Evolutionary conservation across 1,139 yeast species (phyloP).

Genomic region (Entelexis sorbosivorans): DNA sequence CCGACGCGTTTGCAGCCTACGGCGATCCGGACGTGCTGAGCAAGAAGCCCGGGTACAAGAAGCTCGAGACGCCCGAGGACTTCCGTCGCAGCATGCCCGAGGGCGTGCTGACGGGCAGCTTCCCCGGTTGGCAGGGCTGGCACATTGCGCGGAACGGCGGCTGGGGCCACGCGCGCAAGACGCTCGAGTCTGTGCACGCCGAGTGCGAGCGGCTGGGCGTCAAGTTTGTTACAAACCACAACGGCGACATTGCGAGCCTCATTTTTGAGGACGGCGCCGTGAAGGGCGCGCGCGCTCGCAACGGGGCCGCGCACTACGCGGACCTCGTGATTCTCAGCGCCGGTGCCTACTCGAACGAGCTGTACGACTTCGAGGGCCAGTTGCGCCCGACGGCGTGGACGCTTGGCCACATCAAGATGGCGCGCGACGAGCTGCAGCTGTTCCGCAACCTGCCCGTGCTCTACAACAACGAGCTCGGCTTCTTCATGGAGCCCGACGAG

Average conservation of each 20-base stretch:
- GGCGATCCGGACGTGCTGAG: background rate
- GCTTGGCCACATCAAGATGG: conserved; percentile 2
- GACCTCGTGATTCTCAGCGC: background rate
- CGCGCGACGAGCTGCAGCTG: background rate
- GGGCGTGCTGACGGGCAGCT: conserved; percentile 1
- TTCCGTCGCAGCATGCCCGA: background rate
- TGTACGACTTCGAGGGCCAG: conserved; percentile 1
- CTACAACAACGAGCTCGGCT: conserved; percentile 4
- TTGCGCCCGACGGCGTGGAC: conserved; percentile 4
- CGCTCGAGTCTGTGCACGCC: conserved; percentile 1
- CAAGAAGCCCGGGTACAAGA: conserved; percentile 1
- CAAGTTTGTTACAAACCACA: conserved; percentile 1
- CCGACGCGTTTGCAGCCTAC: conserved; percentile 1
- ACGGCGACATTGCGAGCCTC: background rate
- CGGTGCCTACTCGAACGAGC: conserved; percentile 5
- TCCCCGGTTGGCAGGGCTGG: conserved; percentile 4
- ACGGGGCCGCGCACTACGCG: conserved; percentile 3
- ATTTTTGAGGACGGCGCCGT: background rate
- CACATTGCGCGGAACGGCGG: background rate
- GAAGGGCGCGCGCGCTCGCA: background rate
- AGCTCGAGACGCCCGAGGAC: background rate
- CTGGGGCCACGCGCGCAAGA: conserved; percentile 5
- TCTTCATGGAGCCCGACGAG: conserved; percentile 5
- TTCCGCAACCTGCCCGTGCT: background rate
- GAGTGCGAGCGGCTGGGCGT: conserved; percentile 3